Base-by-base conservation (phyloP, 2,329 filamentous ascomycete genomes). In the Boeremia exigua region DNA sequence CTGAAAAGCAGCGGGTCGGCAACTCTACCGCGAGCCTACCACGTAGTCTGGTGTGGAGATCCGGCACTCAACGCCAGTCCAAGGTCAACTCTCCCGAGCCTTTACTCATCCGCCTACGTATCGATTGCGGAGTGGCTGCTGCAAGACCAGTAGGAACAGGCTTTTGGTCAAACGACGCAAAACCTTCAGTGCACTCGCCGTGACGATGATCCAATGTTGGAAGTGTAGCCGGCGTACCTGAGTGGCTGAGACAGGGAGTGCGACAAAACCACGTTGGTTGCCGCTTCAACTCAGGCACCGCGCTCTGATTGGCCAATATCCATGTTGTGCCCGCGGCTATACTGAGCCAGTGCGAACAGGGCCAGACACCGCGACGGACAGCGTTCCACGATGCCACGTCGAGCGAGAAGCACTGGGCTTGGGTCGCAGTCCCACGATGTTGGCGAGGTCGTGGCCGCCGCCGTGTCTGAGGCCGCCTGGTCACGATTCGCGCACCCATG, bases 401-500 rank as follows among this genome's bases (percentile, higher is more conserved):
- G 53, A 48, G 43, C 53, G 47, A 56, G 47, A 45, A 40, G 34
- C 46, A 29, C 53, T 30, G 53, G 15, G 46, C 42, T 50, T 50
- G 36, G 40, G 53, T 56, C 47, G 36, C 48, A 47, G 47, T 51
- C 36, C 42, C 47, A 56, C 53, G 53, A 34, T 51, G 28, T 33
- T 27, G 30, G 43, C 42, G 37, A 48, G 25, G 30, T 30, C 23
- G 47, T 50, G 38, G 47, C 42, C 36, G 48, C 36, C 14, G 40
- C 53, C 53, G 32, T 50, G 47, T 56, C 53, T 56, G 29, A 50
- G 46, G 53, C 46, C 29, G 14, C 25, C 27, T 27, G 45, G 51
- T 45, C 27, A 48, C 61, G 50, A 67, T 64, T 65, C 54, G 65
- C 56, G 51, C 60, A 39, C 11, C 51, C 58, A 32, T 55, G 65